A percentile compares a stretch with the other conserved stretches of the same genome.
These are phyloP conservation scores for Suillus subaureus DNA, from an alignment of 768 basidiomycete species.

Conservation along the genomic window DNA sequence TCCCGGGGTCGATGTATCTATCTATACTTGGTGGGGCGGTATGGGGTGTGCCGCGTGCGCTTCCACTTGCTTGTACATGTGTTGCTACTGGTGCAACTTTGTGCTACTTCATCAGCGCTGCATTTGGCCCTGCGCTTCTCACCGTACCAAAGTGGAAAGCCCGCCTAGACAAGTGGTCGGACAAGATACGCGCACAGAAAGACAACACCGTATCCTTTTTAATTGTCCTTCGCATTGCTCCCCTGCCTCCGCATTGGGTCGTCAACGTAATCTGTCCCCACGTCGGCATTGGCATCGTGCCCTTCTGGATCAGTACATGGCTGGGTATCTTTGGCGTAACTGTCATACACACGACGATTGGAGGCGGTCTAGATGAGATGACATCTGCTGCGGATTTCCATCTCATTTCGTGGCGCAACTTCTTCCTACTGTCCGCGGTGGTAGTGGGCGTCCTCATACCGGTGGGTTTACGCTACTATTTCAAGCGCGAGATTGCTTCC, in stretches of 20 bases:
- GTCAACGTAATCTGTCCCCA: slow-evolving; percentile 93
- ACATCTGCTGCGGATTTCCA: slow-evolving; percentile 92
- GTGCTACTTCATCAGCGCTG: slow-evolving; percentile 91
- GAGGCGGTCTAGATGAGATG: slow-evolving; percentile 93
- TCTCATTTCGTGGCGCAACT: slow-evolving; percentile 89
- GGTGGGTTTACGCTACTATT: slow-evolving; percentile 84
- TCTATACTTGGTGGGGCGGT: slow-evolving; percentile 96
- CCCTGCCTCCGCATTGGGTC: slow-evolving; percentile 96
- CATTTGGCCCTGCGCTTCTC: slow-evolving; percentile 90
- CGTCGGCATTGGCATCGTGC: slow-evolving; percentile 79
- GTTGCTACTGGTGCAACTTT: slow-evolving; percentile 89
- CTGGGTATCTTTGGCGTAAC: slow-evolving; percentile 89
- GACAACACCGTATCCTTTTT: slow-evolving; percentile 90
- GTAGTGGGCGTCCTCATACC: slow-evolving; percentile 93
- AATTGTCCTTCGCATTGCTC: slow-evolving; percentile 92
- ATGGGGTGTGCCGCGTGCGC: slow-evolving; percentile 85
- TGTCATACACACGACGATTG: slow-evolving; percentile 95
- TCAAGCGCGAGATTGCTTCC: slow-evolving; percentile 59
- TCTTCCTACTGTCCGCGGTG: slow-evolving; percentile 80
- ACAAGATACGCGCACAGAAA: slow-evolving; percentile 75
- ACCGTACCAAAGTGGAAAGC: slow-evolving; percentile 85
- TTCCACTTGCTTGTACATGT: slow-evolving; percentile 90
- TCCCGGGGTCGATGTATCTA: slow-evolving; percentile 97
- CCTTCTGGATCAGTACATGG: slow-evolving; percentile 91
- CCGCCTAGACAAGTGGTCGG: slow-evolving; percentile 79